Evolutionary conservation across 257 asterid species (phyloP), one percentile per base, ranked within the genome.

Genomic region (Perilla frutescens): DNA sequence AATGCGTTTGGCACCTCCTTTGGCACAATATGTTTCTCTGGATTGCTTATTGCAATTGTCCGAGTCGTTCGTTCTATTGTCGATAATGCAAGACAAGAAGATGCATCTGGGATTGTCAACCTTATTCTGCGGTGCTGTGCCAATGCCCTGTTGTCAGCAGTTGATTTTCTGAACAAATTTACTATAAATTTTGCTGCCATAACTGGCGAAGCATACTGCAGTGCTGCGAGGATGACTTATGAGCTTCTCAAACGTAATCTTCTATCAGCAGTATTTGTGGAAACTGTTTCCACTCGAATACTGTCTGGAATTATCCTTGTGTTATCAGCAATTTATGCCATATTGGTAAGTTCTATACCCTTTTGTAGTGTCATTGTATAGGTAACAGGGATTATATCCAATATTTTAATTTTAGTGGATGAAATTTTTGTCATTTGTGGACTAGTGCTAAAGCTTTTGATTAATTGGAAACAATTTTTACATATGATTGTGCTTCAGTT

Each of bases 241-340:
- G 98, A 95, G 78, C 97, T 95, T 66, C 89, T 95, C 68, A 92
- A 86, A 76, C 95, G 98, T 56, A 95, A 95, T 86, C 99, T 95
- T 79, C 87, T 95, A 65, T 95, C 99, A 13, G 73, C 98, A 2
- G 94, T 93, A 45, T 76, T 90, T 31, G 99, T 95, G 75, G 99
- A 95, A 89, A 90, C 88, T 14, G 96, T 95, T 66, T 95, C 99
- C 69, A 86, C 97, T 71, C 91, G 99, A 20, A 76, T 95, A 65
- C 78, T 95, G 59, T 83, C 87, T n/a, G 97, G 97, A 72, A 92
- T 95, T 32, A 61, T 86, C 63, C 87, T 95, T 3, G 98, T 95
- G 62, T 83, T 90, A 47, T 92, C 99, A 20, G 87, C 97, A 72
- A 61, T 92, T 47, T 95, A 95, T 68, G 96, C 96, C 47, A 87